Conservation (phyloP, 2,329 filamentous ascomycete species). For the Colletotrichum navitas region DNA sequence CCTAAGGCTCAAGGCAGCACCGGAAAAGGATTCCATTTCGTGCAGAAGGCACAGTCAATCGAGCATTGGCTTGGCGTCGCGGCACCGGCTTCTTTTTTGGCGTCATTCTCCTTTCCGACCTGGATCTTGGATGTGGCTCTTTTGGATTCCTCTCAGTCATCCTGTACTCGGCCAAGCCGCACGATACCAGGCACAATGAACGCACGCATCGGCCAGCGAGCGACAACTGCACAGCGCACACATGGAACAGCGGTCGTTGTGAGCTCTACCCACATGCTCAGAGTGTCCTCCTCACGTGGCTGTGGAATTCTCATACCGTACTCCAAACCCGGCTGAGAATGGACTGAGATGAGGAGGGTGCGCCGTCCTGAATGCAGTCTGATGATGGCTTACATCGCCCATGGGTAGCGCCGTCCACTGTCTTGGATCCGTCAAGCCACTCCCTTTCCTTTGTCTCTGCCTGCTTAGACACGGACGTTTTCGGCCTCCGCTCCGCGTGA, state of each 20-base stretch:
- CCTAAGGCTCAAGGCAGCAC: conserved; percentile 9
- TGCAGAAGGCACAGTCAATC: conserved; percentile 21
- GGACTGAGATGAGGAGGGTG: conserved; percentile 32
- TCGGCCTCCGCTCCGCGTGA: conserved; percentile 11
- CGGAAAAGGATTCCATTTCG: not conserved
- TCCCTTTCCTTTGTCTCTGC: conserved; percentile 32
- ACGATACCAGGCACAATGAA: not conserved
- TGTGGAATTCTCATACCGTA: conserved; percentile 2
- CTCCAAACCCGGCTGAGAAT: conserved; percentile 20
- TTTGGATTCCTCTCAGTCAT: conserved; percentile 5
- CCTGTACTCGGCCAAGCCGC: conserved; percentile 6
- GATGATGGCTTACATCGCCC: conserved; percentile 10
- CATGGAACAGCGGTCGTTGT: not conserved
- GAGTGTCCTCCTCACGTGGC: not conserved
- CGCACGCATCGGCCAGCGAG: not conserved
- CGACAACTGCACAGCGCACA: not conserved
- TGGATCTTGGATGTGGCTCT: conserved; percentile 6
- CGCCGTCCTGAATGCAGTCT: conserved; percentile 32
- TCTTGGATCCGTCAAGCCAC: conserved; percentile 27
- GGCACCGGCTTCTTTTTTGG: conserved; percentile 12
- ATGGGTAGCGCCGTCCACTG: conserved; percentile 28
- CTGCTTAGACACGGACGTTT: conserved; percentile 29
- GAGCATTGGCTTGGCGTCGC: conserved; percentile 17
- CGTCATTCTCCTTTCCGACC: conserved; percentile 3
- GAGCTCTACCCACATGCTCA: conserved; percentile 8